Evolutionary conservation across 352 stramenopile species (phyloP), one percentile per base, ranked within the genome.

Genomic region (Globisporangium ultimum): DNA sequence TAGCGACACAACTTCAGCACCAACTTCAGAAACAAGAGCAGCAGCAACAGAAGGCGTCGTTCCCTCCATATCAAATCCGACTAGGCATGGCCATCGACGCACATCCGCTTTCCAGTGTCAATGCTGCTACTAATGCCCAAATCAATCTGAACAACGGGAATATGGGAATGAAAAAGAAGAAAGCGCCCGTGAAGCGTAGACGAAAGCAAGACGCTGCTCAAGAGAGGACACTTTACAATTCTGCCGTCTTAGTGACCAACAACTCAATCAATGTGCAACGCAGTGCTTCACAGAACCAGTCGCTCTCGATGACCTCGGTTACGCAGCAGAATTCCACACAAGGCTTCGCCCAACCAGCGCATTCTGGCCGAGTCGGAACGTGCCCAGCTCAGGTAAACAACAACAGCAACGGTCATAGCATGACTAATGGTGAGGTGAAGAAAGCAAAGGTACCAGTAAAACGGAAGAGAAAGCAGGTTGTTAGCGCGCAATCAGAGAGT

Each of bases 181-280:
- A 24, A 34, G 18, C 15, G 2, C 41, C 41, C 28, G 48, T 24
- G 42, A 63, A 63, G 24, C 38, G 56, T 32, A 13, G 21, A 32
- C 54, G 54, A 38, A 50, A 48, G 12, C 55, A 61, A 38, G 36
- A 45, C 38, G 12, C 9, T 28, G 17, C 17, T 15, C 32, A 24
- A 22, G n/a, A 24, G 52, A 53, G 43, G 15, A 52, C 34, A 20
- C 3, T 32, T 17, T 13, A 24, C 9, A 13, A 7, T 1, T 20
- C 20, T 32, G 9, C 24, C 3, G 6, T 10, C 40, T n/a, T 45
- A 10, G 12, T 10, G 40, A 45, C 40, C 40, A 45, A n/a, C 12
- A n/a, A 6, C 12, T 5, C 40, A 45, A 45, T 15, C 40, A n/a
- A 45, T n/a, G 12, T 8, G 1, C 40, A 45, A 15, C 11, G 17